phyloP scores from a whole-genome alignment of 2,329 filamentous ascomycete species.

The Microdochium paspali region DNA sequence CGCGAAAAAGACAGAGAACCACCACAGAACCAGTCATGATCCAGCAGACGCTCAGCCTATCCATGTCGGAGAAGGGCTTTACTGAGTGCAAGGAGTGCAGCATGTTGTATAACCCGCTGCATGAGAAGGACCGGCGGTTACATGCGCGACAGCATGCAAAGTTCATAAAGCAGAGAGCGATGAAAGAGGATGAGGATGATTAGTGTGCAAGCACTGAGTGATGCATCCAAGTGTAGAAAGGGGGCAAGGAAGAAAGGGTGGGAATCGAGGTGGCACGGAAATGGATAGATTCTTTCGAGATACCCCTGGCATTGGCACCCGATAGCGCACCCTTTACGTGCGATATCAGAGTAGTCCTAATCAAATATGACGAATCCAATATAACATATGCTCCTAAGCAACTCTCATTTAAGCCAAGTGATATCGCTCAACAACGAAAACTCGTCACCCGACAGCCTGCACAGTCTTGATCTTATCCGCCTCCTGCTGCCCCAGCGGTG shows the following conservation, averaged over 20 bases:
- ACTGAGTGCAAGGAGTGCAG: slow-evolving; percentile 31
- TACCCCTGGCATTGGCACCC: too few relatives aligned
- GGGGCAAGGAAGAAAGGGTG: not conserved
- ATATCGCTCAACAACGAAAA: too few relatives aligned
- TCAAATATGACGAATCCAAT: too few relatives aligned
- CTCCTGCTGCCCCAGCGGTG: not conserved
- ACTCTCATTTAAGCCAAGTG: too few relatives aligned
- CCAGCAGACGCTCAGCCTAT: slow-evolving; percentile 31
- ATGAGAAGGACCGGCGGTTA: slow-evolving; percentile 30
- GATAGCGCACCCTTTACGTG: too few relatives aligned
- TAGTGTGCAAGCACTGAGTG: not conserved
- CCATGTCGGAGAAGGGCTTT: slow-evolving; percentile 24
- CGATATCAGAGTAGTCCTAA: too few relatives aligned
- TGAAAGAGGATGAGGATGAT: not conserved
- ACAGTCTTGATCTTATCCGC: not conserved
- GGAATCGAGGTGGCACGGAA: too few relatives aligned
- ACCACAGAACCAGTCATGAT: slow-evolving; percentile 15
- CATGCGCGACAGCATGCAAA: slow-evolving; percentile 27
- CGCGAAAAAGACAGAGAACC: slow-evolving; percentile 7
- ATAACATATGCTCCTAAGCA: too few relatives aligned
- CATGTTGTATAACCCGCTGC: slow-evolving; percentile 33
- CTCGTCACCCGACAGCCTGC: not conserved
- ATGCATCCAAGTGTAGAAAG: too few relatives aligned
- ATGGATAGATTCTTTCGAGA: too few relatives aligned
- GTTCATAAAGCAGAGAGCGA: slow-evolving; percentile 3